Evolutionary conservation across 106 monocot genomes (phyloP), one percentile per base, ranked within the genome.

Genomic region (Dioscorea dumetorum): DNA sequence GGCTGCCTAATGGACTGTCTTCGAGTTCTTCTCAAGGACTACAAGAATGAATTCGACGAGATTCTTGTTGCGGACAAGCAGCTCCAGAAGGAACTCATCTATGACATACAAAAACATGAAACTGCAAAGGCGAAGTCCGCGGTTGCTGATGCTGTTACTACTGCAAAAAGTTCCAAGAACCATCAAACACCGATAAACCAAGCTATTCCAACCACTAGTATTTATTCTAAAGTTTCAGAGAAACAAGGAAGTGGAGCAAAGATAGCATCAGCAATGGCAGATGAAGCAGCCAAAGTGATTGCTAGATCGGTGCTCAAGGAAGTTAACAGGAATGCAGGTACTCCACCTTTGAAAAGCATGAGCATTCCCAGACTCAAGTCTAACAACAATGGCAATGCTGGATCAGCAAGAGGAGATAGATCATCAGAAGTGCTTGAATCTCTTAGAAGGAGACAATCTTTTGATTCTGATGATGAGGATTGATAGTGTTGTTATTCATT

Each of bases 1-100:
- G 97, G 97, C 64, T 86, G 76, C 60, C 76, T 99, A 0, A 89
- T 99, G 89, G 92, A 99, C 3, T 99, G 97, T 56, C 84, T 99
- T 22, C 70, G 82, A 6, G 61, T 72, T 22, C 84, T 99, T 12
- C 86, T 99, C 22, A 92, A 91, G 76, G 97, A 92, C 73, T 90
- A 90, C 78, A 92, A 85, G 82, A 87, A 77, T 16, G 97, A 99
- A 76, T 81, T 99, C 12, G 97, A 99, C 19, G 97, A 99, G 51
- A 99, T 99, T 34, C 63, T 92, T 5, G 89, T 99, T 16, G 87
- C 89, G 15, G 97, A 99, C 71, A 89, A 85, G 72, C 97, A 99
- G 71, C 89, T 99, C 21, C 97, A 90, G 70, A 89, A 87, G 57
- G 97, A 99, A 74, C 87, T 99, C 22, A 78, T 87, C 41, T 99